phyloP scores from a whole-genome alignment of 1,284 basidiomycete species.

The Mrakiaceae sp. region DNA sequence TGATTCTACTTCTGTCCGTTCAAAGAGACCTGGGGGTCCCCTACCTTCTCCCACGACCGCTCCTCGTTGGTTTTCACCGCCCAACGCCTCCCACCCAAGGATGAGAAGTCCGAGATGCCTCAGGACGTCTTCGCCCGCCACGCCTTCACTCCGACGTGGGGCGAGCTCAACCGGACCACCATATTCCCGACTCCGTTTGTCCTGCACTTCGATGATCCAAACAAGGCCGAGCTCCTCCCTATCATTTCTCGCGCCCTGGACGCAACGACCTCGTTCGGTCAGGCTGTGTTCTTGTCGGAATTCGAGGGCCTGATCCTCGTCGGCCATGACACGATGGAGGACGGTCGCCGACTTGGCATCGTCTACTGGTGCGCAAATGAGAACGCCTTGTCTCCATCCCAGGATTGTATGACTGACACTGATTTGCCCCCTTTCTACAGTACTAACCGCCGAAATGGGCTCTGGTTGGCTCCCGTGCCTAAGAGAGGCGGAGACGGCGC shows the following conservation, averaged over 20 bases:
- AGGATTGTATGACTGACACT: too few species aligned
- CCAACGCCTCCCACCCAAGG: background rate
- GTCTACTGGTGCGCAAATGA: slow-evolving; percentile 38
- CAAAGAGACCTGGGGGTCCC: slow-evolving; percentile 38
- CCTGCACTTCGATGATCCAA: background rate
- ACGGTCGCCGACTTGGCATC: slow-evolving; percentile 50
- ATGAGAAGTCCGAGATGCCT: background rate
- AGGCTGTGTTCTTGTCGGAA: slow-evolving; percentile 44
- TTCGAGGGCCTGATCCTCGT: slow-evolving; percentile 34
- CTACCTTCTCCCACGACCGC: slow-evolving; percentile 30
- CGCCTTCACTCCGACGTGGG: slow-evolving; percentile 11
- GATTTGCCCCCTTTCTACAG: too few species aligned
- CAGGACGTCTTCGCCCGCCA: background rate
- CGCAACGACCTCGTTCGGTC: slow-evolving; percentile 40
- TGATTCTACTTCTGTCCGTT: background rate
- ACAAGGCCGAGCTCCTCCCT: background rate
- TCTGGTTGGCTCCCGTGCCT: slow-evolving; percentile 42
- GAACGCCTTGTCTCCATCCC: too few species aligned
- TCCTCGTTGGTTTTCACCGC: slow-evolving; percentile 37
- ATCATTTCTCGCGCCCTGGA: background rate
- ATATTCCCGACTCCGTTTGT: slow-evolving; percentile 1
- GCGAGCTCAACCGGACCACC: background rate
- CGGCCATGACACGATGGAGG: slow-evolving; percentile 48
- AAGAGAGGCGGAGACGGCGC: slow-evolving; percentile 2
- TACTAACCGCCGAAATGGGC: slow-evolving; percentile 48